A percentile compares a stretch with the other conserved stretches of the same genome.
These are phyloP conservation scores for Ceriops tagal DNA, from an alignment of 345 rosid genomes.

Conservation along the genomic window DNA sequence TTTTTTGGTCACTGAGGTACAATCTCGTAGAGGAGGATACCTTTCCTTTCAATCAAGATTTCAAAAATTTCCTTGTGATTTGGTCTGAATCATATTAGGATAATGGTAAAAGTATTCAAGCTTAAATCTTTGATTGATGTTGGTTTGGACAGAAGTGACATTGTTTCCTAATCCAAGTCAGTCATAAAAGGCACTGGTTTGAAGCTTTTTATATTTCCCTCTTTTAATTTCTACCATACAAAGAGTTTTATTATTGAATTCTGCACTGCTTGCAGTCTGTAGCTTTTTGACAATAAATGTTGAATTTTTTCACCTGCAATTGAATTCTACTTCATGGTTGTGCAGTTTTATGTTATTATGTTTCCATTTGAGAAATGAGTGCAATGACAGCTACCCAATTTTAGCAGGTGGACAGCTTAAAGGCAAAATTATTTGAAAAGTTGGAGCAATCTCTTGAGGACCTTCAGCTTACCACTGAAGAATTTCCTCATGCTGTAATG, in stretches of 20 bases:
- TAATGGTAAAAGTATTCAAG: not conserved
- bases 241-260: not conserved
- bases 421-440: conserved; percentile 82
- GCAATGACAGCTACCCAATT: not conserved
- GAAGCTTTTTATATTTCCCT: not conserved
- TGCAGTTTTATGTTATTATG: not conserved
- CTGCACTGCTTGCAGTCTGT: no score
- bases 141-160: not conserved
- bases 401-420: conserved; percentile 74
- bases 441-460: conserved; percentile 80
- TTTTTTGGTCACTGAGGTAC: not conserved
- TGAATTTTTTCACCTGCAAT: not conserved
- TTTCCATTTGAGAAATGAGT: not conserved
- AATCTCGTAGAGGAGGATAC: no score
- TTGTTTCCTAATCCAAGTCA: not conserved
- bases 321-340: not conserved
- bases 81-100: not conserved
- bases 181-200: not conserved
- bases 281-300: not conserved
- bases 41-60: no score
- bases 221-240: not conserved
- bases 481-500: conserved; percentile 31
- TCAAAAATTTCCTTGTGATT: not conserved
- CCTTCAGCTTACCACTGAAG: conserved; percentile 57
- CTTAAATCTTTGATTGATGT: not conserved